Evolutionary conservation across 805 yeast species (phyloP).

Genomic region (Jamesozyma hellenica): DNA sequence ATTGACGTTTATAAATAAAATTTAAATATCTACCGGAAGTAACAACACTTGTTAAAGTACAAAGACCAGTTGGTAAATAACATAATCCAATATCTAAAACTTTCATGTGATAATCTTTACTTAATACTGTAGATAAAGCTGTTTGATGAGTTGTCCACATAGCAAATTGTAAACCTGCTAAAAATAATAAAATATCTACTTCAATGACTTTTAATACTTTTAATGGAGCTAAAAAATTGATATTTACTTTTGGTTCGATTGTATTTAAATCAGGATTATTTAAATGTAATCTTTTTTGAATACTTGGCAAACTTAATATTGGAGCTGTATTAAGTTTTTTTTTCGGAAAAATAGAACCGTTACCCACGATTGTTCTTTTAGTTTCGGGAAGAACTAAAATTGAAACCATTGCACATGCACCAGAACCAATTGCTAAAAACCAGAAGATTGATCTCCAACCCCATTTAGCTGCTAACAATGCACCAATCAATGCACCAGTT

Average conservation of each 20-base stretch:
- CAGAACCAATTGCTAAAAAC: slow-evolving; percentile 61
- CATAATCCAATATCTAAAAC: slow-evolving; percentile 57
- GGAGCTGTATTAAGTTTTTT: slow-evolving; percentile 37
- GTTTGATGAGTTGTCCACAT: slow-evolving; percentile 65
- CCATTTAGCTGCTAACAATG: slow-evolving; percentile 33
- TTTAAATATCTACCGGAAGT: slow-evolving; percentile 49
- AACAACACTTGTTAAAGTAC: slow-evolving; percentile 53
- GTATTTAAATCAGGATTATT: slow-evolving; percentile 28
- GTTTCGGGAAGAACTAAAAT: slow-evolving; percentile 61
- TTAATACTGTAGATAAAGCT: slow-evolving; percentile 47
- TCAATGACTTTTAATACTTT: slow-evolving; percentile 36
- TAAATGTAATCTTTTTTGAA: slow-evolving; percentile 19
- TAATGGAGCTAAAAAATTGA: slow-evolving; percentile 33
- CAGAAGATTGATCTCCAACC: slow-evolving; percentile 76
- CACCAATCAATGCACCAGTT: slow-evolving; percentile 64
- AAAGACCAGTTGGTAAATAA: slow-evolving; percentile 65
- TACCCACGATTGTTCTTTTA: slow-evolving; percentile 59
- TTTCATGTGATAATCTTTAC: slow-evolving; percentile 39
- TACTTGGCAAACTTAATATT: slow-evolving; percentile 24
- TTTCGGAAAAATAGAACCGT: slow-evolving; percentile 53
- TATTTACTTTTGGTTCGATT: slow-evolving; percentile 14
- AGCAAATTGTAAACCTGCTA: slow-evolving; percentile 55
- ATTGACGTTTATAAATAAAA: slow-evolving; percentile 27
- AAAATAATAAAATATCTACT: slow-evolving; percentile 40
- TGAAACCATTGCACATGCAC: slow-evolving; percentile 31